Percentiles rank a stretch among this genome's conserved stretches.
phyloP scores from a whole-genome alignment of 2,329 filamentous ascomycete species.

The Fusarium mangiferae region DNA sequence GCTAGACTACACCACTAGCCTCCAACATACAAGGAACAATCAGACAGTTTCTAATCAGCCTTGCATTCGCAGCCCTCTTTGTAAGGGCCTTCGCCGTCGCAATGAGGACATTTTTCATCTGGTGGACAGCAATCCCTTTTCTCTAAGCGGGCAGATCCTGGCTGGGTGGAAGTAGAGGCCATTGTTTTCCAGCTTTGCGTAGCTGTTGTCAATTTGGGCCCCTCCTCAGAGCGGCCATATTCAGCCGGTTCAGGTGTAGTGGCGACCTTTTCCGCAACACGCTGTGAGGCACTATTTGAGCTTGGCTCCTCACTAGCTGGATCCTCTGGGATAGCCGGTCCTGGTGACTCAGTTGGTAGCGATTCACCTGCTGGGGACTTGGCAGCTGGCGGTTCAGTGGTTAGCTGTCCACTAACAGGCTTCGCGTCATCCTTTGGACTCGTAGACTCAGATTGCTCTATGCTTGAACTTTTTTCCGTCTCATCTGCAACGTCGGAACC shows the following conservation, averaged over 20 bases:
- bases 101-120: no score
- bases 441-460: not conserved
- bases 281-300: not conserved
- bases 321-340: not conserved
- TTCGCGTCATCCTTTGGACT: not conserved
- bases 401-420: no score
- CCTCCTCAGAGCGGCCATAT: not conserved
- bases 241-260: not conserved
- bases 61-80: not conserved
- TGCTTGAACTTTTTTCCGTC: not conserved
- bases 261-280: rapidly evolving
- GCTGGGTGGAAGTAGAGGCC: not conserved
- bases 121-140: not conserved
- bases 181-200: not conserved
- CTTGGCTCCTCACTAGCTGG: not conserved
- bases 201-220: no score
- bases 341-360: not conserved
- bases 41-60: not conserved
- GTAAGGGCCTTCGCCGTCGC: no score
- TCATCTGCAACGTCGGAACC: not conserved
- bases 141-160: not conserved
- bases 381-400: not conserved
- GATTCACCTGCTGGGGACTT: not conserved
- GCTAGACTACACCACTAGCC: no score
- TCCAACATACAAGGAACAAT: no score